Evolutionary conservation across 345 rosid species (phyloP).

Genomic region (Syzygium aromaticum): DNA sequence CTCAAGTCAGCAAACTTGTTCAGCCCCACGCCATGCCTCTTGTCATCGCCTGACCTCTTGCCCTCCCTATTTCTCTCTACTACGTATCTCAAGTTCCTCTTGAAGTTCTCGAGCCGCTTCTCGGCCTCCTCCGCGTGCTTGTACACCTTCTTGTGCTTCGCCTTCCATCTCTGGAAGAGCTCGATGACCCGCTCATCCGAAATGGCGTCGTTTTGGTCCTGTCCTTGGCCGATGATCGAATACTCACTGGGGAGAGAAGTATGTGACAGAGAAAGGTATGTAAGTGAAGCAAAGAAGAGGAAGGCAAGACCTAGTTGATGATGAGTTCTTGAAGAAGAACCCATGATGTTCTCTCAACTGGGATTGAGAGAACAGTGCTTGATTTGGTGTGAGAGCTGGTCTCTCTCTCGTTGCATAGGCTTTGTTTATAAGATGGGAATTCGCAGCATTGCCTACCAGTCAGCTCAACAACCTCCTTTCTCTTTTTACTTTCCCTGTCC

Average conservation of each 20-base stretch:
- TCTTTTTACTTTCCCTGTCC: neutral
- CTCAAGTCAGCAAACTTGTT: slow-evolving; percentile 63
- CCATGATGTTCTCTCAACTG: neutral
- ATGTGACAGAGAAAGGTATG: slow-evolving; percentile 1
- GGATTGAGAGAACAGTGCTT: neutral
- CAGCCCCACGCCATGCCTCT: slow-evolving; percentile 34
- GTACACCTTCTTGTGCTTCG: slow-evolving; percentile 36
- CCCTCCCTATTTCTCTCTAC: slow-evolving; percentile 16
- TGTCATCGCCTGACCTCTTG: too few relatives aligned
- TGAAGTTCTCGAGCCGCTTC: slow-evolving; percentile 25
- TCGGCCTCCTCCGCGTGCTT: slow-evolving; percentile 26
- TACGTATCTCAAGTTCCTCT: slow-evolving; percentile 37
- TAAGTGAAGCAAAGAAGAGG: slow-evolving; percentile 16
- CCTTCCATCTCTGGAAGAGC: slow-evolving; percentile 45
- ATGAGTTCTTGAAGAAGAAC: neutral
- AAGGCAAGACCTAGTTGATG: slow-evolving; percentile 8
- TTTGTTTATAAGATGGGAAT: neutral
- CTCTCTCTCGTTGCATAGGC: neutral
- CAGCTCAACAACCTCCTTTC: neutral
- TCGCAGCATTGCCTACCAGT: slow-evolving; percentile 2
- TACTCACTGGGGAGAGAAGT: slow-evolving; percentile 22
- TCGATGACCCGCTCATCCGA: slow-evolving; percentile 26
- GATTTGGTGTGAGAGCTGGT: neutral
- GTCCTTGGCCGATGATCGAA: slow-evolving; percentile 31
- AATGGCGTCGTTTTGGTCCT: neutral